Evolutionary conservation across 495 filamentous ascomycete genomes (phyloP).

Genomic region (Aspergillus bertholletiae): DNA sequence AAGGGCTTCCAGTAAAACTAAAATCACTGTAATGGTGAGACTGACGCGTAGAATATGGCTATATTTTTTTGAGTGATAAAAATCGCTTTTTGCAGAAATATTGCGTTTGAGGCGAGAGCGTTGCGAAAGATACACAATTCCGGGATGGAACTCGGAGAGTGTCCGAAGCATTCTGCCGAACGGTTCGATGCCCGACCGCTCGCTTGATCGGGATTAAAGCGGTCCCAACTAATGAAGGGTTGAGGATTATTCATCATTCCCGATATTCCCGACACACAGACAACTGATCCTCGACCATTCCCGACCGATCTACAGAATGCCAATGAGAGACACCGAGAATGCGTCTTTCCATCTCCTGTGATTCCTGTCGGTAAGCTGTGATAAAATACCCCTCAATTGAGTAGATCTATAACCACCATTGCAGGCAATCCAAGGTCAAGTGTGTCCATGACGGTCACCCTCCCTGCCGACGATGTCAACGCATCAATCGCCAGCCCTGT

Average conservation of each 20-base stretch:
- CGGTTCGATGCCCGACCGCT: neutral
- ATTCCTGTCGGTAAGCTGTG: slow-evolving; percentile 32
- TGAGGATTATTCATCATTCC: neutral
- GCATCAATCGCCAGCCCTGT: slow-evolving; percentile 22
- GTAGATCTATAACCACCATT: neutral
- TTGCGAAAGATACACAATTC: too few relatives aligned
- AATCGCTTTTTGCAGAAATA: too few relatives aligned
- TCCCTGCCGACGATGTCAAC: slow-evolving; percentile 37
- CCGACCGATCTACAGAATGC: neutral
- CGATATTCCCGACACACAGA: slow-evolving; percentile 4
- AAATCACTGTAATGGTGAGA: too few relatives aligned
- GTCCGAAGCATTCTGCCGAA: too few relatives aligned
- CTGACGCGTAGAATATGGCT: too few relatives aligned
- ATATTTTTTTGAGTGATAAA: too few relatives aligned
- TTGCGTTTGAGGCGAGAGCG: too few relatives aligned
- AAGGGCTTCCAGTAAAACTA: too few relatives aligned
- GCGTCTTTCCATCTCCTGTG: slow-evolving; percentile 43
- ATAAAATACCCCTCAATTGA: neutral
- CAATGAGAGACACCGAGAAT: slow-evolving; percentile 13
- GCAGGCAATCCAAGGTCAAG: slow-evolving; percentile 41
- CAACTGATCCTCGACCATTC: too few relatives aligned
- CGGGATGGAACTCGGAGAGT: too few relatives aligned
- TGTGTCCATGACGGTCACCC: slow-evolving; percentile 38
- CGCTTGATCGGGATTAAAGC: neutral
- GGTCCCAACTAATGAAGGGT: too few relatives aligned